Conservation (phyloP, 208 protist genomes). For the Spongospora subterranea region DNA sequence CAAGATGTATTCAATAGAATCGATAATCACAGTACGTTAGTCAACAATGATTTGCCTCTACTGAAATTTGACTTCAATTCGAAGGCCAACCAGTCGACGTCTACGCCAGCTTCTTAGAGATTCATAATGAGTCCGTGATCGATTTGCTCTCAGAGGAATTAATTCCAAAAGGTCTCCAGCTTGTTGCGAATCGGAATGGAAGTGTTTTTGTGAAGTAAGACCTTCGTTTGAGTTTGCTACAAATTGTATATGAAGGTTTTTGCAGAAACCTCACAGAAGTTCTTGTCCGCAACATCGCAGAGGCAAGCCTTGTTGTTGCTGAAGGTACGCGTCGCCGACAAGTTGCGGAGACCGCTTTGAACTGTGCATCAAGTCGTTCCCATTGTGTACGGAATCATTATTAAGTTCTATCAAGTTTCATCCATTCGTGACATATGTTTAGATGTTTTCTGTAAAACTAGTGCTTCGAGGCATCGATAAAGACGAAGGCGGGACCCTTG, state of each 20-base stretch:
- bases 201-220: constrained; percentile 24
- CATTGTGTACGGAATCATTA: not conserved
- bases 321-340: constrained; percentile 12
- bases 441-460: constrained; percentile 37
- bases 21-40: not conserved
- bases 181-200: not conserved
- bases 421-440: not conserved
- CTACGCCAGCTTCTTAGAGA: constrained; percentile 39
- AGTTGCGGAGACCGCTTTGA: not conserved
- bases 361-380: not conserved
- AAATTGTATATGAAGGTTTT: not conserved
- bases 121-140: constrained; percentile 40
- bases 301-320: not conserved
- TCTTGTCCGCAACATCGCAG: not conserved
- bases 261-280: not conserved
- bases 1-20: not conserved
- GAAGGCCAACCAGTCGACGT: not conserved
- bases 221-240: not conserved
- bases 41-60: not conserved
- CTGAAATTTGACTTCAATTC: not conserved
- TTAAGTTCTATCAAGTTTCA: not conserved
- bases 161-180: not conserved
- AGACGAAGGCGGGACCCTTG: not conserved
- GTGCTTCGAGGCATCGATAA: not conserved
- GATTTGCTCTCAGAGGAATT: not conserved